Conservation (phyloP, 2,329 filamentous ascomycete genomes). For the Paracorniculantispora psalliotae region DNA sequence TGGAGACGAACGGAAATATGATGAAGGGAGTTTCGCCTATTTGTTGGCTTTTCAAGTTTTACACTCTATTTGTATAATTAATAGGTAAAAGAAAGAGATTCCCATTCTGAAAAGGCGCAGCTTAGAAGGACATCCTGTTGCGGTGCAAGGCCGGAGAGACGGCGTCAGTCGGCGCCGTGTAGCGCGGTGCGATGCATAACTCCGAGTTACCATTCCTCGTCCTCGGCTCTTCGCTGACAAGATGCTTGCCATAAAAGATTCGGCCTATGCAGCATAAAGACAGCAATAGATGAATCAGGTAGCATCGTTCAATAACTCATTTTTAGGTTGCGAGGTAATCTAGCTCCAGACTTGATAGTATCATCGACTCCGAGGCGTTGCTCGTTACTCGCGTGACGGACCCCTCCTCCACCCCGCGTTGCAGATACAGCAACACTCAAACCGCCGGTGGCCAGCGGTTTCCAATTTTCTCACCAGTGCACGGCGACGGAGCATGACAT, state of each 20-base stretch:
- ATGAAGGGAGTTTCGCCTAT: background rate
- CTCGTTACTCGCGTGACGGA: background rate
- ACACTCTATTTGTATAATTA: background rate
- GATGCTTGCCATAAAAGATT: background rate
- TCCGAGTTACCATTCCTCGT: background rate
- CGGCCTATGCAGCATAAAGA: background rate
- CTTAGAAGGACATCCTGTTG: background rate
- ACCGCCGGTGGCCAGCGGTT: too few relatives aligned
- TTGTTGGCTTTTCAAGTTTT: background rate
- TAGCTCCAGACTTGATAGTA: background rate
- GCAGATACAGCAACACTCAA: background rate
- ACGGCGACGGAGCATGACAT: background rate
- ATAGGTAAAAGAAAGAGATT: background rate
- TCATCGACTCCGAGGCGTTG: background rate
- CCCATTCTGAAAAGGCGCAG: background rate
- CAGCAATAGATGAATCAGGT: too few relatives aligned
- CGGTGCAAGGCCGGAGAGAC: background rate
- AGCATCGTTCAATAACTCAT: background rate
- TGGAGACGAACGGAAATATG: too few relatives aligned
- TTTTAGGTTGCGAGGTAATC: background rate
- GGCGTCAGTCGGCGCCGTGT: conserved; percentile 1
- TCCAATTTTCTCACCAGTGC: background rate
- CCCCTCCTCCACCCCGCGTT: background rate
- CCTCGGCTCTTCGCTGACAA: background rate
- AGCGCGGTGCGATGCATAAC: background rate